Conservation (phyloP, 345 rosid species). For the Lepidium sativum region DNA sequence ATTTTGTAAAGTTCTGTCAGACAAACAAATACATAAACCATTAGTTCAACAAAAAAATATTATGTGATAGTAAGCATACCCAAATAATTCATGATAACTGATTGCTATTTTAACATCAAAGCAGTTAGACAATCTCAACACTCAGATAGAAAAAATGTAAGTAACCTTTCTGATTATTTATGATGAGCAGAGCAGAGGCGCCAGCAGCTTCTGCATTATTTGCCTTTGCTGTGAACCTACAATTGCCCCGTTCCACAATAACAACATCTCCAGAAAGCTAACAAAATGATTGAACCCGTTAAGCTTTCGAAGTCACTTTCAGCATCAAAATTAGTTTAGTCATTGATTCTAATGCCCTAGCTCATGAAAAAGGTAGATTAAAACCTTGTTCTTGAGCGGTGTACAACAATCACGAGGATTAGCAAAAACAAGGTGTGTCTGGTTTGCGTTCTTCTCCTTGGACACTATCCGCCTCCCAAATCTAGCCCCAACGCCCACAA, state of each 20-base stretch:
- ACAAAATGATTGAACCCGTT: constrained; percentile 12
- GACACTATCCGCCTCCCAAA: constrained; percentile 78
- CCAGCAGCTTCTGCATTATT: constrained; percentile 83
- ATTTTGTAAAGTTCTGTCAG: constrained; percentile 87
- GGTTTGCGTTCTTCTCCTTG: constrained; percentile 92
- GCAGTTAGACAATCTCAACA: background rate
- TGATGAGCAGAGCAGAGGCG: constrained; percentile 87
- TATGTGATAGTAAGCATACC: background rate
- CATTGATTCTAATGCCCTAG: background rate
- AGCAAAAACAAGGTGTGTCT: constrained; percentile 55
- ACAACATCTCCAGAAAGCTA: constrained; percentile 74
- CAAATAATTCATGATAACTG: background rate
- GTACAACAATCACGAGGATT: constrained; percentile 85
- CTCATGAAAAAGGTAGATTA: background rate
- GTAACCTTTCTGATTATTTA: constrained; percentile 83
- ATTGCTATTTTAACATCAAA: constrained; percentile 1
- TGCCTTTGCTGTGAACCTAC: constrained; percentile 84
- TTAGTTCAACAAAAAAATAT: background rate
- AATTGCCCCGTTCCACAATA: constrained; percentile 87
- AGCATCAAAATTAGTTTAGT: background rate
- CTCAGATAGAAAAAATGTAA: background rate
- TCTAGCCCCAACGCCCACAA: constrained; percentile 96
- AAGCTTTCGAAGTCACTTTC: background rate
- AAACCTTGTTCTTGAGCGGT: constrained; percentile 63
- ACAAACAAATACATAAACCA: background rate